A percentile compares a stretch with the other conserved stretches of the same genome.
Conservation (phyloP, 2,329 filamentous ascomycete genomes). For the Pseudogymnoascus sp. region DNA sequence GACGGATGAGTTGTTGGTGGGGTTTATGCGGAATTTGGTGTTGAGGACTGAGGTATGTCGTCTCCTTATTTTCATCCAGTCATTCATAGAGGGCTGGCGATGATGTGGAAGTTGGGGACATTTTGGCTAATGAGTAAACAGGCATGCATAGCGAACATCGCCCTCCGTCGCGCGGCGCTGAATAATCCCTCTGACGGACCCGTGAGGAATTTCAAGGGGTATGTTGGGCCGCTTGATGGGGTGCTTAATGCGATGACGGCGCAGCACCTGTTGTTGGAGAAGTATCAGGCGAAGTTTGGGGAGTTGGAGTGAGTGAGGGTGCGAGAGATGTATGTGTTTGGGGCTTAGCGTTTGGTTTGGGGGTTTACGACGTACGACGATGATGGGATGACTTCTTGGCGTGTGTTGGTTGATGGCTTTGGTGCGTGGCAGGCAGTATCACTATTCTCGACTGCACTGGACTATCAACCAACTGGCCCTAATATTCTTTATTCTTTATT, state of each 20-base stretch:
- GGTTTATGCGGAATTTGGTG: conserved; percentile 91
- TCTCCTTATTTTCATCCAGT: neutral
- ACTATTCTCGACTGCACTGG: neutral
- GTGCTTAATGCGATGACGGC: neutral
- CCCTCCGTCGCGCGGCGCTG: neutral
- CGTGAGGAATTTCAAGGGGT: neutral
- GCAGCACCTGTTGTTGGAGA: neutral
- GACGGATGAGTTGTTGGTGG: conserved; percentile 78
- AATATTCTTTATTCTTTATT: neutral
- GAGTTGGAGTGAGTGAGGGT: neutral
- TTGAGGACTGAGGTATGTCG: conserved; percentile 77
- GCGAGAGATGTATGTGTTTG: neutral
- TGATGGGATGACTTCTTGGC: neutral
- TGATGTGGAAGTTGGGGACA: too few species aligned
- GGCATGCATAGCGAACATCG: neutral
- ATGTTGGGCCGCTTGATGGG: neutral
- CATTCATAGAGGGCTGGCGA: too few species aligned
- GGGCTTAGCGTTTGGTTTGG: neutral
- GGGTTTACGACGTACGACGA: neutral
- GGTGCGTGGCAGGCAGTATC: neutral
- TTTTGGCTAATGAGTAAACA: neutral
- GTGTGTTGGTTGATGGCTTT: neutral
- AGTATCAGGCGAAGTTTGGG: neutral
- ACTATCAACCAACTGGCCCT: neutral
- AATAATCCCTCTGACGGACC: neutral